Conservation (phyloP, 2,329 filamentous ascomycete species). For the Helotiales sp. region DNA sequence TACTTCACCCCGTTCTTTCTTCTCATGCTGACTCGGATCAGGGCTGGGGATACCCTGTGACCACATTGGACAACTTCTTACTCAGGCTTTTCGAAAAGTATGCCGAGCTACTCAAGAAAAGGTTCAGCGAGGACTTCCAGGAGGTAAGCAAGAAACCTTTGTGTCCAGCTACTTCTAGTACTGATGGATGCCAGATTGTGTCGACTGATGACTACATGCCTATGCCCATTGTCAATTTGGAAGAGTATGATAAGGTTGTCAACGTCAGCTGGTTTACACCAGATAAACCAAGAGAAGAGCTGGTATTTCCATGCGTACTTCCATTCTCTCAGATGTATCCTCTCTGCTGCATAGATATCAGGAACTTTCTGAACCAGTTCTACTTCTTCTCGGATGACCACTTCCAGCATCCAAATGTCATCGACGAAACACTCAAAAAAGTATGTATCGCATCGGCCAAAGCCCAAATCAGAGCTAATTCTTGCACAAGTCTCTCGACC, state of each 20-base stretch:
- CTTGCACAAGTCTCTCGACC: conserved; percentile 73
- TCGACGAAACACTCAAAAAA: conserved; percentile 86
- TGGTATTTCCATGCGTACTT: conserved; percentile 88
- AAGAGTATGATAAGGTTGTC: conserved; percentile 94
- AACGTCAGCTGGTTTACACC: conserved; percentile 96
- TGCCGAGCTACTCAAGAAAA: conserved; percentile 81
- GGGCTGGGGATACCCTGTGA: conserved; percentile 88
- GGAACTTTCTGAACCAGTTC: conserved; percentile 97
- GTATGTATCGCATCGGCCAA: conserved; percentile 40
- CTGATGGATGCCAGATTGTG: conserved; percentile 52
- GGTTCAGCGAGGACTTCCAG: conserved; percentile 94
- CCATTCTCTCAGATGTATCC: conserved; percentile 99
- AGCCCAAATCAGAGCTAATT: not conserved
- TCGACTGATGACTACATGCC: conserved; percentile 99
- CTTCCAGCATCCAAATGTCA: conserved; percentile 85
- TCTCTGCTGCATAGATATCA: conserved; percentile 95
- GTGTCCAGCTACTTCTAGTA: not conserved
- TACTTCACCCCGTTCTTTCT: not conserved
- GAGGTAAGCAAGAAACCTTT: conserved; percentile 54
- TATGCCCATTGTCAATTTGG: conserved; percentile 88
- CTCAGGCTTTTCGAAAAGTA: conserved; percentile 94
- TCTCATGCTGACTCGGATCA: conserved; percentile 37
- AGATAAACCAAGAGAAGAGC: conserved; percentile 72
- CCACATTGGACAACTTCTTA: conserved; percentile 78
- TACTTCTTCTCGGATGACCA: conserved; percentile 98